Percentiles rank a stretch among this genome's conserved stretches.
These are phyloP conservation scores for Nicotiana attenuata DNA, from an alignment of 257 asterid species.

Conservation along the genomic window DNA sequence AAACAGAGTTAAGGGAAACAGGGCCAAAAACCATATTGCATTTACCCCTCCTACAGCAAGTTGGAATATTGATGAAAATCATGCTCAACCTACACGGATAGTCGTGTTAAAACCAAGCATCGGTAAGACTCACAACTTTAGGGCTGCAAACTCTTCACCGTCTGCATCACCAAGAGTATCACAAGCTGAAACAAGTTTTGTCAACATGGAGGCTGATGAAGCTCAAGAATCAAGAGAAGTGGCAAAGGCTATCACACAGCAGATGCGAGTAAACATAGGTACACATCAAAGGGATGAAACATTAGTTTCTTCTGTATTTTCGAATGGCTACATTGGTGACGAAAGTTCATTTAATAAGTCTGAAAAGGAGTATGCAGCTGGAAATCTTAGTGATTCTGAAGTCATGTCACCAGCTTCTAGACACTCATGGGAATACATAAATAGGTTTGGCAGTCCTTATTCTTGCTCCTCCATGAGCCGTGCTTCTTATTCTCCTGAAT, in stretches of 20 bases:
- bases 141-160: slow-evolving; percentile 46
- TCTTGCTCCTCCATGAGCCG: slow-evolving; percentile 79
- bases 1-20: slow-evolving; percentile 33
- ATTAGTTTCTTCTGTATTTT: slow-evolving; percentile 60
- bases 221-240: slow-evolving; percentile 73
- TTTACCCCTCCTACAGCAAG: slow-evolving; percentile 37
- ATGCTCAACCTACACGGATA: slow-evolving; percentile 81
- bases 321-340: slow-evolving; percentile 79
- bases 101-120: slow-evolving; percentile 90
- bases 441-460: slow-evolving; percentile 77
- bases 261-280: slow-evolving; percentile 63
- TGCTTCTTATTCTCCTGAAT: slow-evolving; percentile 86
- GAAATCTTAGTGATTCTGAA: slow-evolving; percentile 78
- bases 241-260: slow-evolving; percentile 64
- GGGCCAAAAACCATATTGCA: slow-evolving; percentile 29
- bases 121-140: slow-evolving; percentile 42
- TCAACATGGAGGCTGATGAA: slow-evolving; percentile 52
- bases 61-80: slow-evolving; percentile 44
- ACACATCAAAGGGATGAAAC: slow-evolving; percentile 58
- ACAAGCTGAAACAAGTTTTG: slow-evolving; percentile 39
- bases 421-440: slow-evolving; percentile 90
- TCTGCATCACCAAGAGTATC: slow-evolving; percentile 40
- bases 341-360: slow-evolving; percentile 86
- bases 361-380: slow-evolving; percentile 63
- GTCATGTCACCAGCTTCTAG: slow-evolving; percentile 73